Evolutionary conservation across 2,329 filamentous ascomycete genomes (phyloP).

Genomic region (Colletotrichum liaoningense): DNA sequence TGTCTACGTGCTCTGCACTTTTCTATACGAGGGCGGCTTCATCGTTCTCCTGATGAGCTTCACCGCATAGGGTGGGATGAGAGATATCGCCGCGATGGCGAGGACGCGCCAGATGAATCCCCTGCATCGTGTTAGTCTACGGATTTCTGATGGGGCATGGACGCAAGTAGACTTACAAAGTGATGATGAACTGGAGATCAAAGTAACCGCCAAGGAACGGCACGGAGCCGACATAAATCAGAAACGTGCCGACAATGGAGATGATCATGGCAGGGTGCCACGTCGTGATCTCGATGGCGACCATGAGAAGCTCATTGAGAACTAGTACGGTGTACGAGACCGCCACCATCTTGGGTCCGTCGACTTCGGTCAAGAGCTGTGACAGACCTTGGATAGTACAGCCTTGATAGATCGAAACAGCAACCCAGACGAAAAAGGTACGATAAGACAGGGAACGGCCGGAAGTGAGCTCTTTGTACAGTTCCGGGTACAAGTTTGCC

Average conservation of each 20-base stretch:
- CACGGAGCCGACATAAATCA: slow-evolving; percentile 83
- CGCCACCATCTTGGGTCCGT: slow-evolving; percentile 81
- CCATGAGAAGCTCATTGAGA: slow-evolving; percentile 96
- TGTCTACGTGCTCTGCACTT: slow-evolving; percentile 78
- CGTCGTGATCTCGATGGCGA: slow-evolving; percentile 94
- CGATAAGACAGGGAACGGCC: slow-evolving; percentile 89
- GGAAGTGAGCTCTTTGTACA: slow-evolving; percentile 96
- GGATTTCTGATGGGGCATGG: not conserved
- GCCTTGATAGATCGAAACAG: slow-evolving; percentile 95
- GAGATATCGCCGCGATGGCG: slow-evolving; percentile 81
- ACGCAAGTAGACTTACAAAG: slow-evolving; percentile 61
- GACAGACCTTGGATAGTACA: slow-evolving; percentile 94
- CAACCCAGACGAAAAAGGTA: slow-evolving; percentile 97
- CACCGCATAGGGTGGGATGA: slow-evolving; percentile 87
- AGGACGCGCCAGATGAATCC: slow-evolving; percentile 90
- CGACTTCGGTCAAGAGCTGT: slow-evolving; percentile 85
- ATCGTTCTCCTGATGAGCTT: slow-evolving; percentile 88
- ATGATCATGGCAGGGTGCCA: slow-evolving; percentile 96
- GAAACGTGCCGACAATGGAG: slow-evolving; percentile 83
- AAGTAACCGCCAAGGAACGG: slow-evolving; percentile 93
- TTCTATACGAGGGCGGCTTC: slow-evolving; percentile 93
- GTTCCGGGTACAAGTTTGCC: slow-evolving; percentile 93
- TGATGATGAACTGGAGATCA: slow-evolving; percentile 83
- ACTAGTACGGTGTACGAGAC: slow-evolving; percentile 94
- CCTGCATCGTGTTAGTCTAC: slow-evolving; percentile 50